Evolutionary conservation across 768 basidiomycete species (phyloP), one percentile per base, ranked within the genome.

Genomic region (Mrakia gelida): DNA sequence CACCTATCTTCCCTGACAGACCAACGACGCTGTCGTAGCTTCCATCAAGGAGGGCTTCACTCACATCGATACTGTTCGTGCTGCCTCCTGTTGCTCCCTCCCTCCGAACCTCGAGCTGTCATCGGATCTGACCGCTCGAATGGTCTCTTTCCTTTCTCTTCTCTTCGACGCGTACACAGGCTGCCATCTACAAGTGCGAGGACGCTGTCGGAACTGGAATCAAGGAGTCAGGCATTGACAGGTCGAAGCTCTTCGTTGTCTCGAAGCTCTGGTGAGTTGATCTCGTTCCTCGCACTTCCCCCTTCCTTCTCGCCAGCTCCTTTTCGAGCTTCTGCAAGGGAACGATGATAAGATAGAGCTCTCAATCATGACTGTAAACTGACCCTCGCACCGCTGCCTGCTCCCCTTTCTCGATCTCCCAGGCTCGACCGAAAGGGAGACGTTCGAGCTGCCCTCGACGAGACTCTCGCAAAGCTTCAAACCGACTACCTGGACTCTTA

Each of bases 391-490:
- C 38, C 38, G 38, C 8, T 3, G 38, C 38, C 8, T 34, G 23
- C 2, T 41, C 9, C 2, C 38, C 38, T 43, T 3, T 38, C 38
- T 75, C 28, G 21, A 3, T 62, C 45, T 16, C 16, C 15, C 62
- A 43, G 74, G 74, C 63, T 65, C 32, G 30, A 75, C 74, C 61
- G 74, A 1, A 75, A 75, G 62, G 74, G 56, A 23, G 74, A 75
- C 41, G 74, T 68, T n/a, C 74, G 52, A 30, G 61, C 28, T 34
- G 52, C 74, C 11, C 89, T 94, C 68, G 89, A 94, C 74, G 89
- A 90, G 84, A 92, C 92, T 26, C 87, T 95, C n/a, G 82, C 83
- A 72, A 90, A 92, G 82, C 88, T 94, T 62, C 90, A 90, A 13
- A 83, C 89, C 28, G 87, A 89, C 62, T 94, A 94, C 82, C 86